Percentiles rank a stretch among this genome's conserved stretches.
Evolutionary conservation across 768 basidiomycete genomes (phyloP).

Genomic region (Hericium rajendrae): DNA sequence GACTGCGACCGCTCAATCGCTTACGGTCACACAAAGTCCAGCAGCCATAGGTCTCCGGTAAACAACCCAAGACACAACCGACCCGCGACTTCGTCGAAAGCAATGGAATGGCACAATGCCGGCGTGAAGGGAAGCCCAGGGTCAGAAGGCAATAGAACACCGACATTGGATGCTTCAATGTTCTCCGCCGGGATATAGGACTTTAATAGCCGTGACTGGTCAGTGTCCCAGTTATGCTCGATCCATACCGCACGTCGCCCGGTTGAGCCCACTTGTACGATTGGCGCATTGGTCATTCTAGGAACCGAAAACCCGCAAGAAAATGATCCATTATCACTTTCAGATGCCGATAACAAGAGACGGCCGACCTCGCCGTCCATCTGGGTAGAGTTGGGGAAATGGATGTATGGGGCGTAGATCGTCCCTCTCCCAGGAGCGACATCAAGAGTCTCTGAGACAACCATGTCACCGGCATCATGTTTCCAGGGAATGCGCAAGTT

Average conservation of each 20-base stretch:
- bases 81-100: conserved; percentile 49
- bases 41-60: conserved; percentile 43
- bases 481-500: too few relatives aligned
- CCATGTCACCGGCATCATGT: too few relatives aligned
- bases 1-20: too few relatives aligned
- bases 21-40: conserved; percentile 24
- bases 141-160: conserved; percentile 34
- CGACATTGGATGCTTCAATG: conserved; percentile 18
- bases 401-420: too few relatives aligned
- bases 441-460: too few relatives aligned
- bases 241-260: conserved; percentile 46
- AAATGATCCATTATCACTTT: not conserved
- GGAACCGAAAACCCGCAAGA: conserved; percentile 12
- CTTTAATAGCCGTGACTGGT: conserved; percentile 41
- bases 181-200: conserved; percentile 28
- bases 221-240: conserved; percentile 39
- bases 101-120: conserved; percentile 33
- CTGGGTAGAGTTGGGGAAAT: too few relatives aligned
- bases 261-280: conserved; percentile 23
- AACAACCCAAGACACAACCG: conserved; percentile 40
- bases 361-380: not conserved
- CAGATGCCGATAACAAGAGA: not conserved
- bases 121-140: conserved; percentile 44
- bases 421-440: too few relatives aligned
- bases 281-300: conserved; percentile 16